These are phyloP conservation scores for Biscogniauxia mediterranea DNA, from an alignment of 2,329 filamentous ascomycete species.

Conservation along the genomic window DNA sequence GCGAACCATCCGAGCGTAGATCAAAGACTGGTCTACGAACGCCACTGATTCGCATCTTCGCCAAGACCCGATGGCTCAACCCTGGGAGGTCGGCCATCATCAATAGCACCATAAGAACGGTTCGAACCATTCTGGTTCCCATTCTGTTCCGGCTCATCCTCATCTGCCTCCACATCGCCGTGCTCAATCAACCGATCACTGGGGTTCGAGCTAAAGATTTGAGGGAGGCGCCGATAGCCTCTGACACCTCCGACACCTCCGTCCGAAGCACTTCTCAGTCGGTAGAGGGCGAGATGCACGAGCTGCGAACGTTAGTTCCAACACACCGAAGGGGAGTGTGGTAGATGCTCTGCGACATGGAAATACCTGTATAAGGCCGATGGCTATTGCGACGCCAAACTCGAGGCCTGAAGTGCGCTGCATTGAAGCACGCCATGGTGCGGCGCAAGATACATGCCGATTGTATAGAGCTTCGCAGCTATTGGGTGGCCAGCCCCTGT, in stretches of 20 bases:
- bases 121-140: constrained; percentile 2
- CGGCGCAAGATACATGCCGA: constrained; percentile 47
- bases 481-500: constrained; percentile 57
- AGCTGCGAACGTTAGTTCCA: constrained; percentile 29
- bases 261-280: constrained; percentile 9
- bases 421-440: constrained; percentile 55
- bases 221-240: constrained; percentile 12
- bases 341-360: constrained; percentile 20
- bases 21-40: constrained; percentile 2
- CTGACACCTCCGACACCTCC: not conserved
- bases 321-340: not conserved
- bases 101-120: constrained; percentile 9
- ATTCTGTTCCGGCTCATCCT: constrained; percentile 6
- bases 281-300: constrained; percentile 27
- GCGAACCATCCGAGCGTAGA: not conserved
- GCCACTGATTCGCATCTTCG: constrained; percentile 20
- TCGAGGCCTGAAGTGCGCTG: constrained; percentile 53
- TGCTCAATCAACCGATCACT: constrained; percentile 21
- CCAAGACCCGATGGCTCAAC: constrained; percentile 23
- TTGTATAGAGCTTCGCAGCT: constrained; percentile 47
- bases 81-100: constrained; percentile 13
- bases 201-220: constrained; percentile 7
- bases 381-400: constrained; percentile 51
- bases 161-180: constrained; percentile 10
- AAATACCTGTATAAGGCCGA: constrained; percentile 56